phyloP scores from a whole-genome alignment of 768 basidiomycete genomes.

The Trametopsis cervina region DNA sequence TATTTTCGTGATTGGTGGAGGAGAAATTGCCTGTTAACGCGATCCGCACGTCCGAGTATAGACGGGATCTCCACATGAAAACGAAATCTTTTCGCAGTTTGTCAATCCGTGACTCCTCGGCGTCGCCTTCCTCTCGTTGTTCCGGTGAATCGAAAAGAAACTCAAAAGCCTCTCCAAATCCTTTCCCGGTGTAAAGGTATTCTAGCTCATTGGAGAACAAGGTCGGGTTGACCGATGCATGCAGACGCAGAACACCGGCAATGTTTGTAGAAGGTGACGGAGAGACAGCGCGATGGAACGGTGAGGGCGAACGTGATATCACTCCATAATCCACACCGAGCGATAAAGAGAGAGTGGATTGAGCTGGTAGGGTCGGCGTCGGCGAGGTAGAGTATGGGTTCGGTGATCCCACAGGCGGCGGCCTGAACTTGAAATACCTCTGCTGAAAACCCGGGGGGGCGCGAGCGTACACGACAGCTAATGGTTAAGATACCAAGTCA shows the following conservation, averaged over 20 bases:
- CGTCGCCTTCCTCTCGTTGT: conserved; percentile 34
- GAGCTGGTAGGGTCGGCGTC: conserved; percentile 41
- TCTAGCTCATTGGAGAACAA: conserved; percentile 89
- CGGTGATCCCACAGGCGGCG: conserved; percentile 46
- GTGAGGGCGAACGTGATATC: conserved; percentile 38
- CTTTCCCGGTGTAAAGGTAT: conserved; percentile 90
- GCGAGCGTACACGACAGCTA: conserved; percentile 91
- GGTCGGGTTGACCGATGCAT: conserved; percentile 63
- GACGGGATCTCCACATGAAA: conserved; percentile 93
- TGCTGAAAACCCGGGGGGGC: conserved; percentile 89
- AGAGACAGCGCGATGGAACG: conserved; percentile 33
- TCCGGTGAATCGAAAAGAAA: conserved; percentile 69
- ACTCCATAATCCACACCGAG: conserved; percentile 36
- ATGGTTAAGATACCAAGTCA: background rate
- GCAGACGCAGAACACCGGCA: conserved; percentile 50
- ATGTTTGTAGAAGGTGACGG: conserved; percentile 36
- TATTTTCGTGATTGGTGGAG: conserved; percentile 54
- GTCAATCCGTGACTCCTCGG: conserved; percentile 58
- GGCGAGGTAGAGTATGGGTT: conserved; percentile 43
- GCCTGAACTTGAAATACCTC: conserved; percentile 78
- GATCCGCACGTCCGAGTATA: conserved; percentile 89
- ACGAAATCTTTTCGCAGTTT: conserved; percentile 90
- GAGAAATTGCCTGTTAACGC: conserved; percentile 66
- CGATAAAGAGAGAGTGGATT: conserved; percentile 56
- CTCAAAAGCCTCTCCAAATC: conserved; percentile 81